Conservation (phyloP, 305 asterid genomes). For the Rubia tinctorum region DNA sequence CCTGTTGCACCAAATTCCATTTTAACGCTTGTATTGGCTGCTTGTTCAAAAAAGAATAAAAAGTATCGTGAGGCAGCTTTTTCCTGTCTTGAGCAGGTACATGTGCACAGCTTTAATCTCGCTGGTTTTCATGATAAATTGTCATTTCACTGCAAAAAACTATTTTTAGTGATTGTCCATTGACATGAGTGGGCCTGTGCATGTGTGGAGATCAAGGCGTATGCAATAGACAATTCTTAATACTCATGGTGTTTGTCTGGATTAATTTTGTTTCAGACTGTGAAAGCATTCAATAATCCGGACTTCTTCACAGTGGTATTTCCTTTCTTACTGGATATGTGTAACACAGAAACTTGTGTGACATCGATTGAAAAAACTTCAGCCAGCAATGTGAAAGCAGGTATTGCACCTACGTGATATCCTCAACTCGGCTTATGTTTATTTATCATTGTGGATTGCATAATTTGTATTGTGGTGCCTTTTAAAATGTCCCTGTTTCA, state of each 20-base stretch:
- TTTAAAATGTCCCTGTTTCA: neutral
- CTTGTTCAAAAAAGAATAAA: constrained; percentile 71
- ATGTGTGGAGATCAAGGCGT: constrained; percentile 4
- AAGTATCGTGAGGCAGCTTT: constrained; percentile 95
- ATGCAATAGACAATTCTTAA: constrained; percentile 22
- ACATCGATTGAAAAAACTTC: constrained; percentile 41
- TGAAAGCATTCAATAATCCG: constrained; percentile 73
- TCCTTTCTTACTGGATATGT: constrained; percentile 70
- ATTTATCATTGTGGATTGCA: neutral
- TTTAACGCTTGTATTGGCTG: constrained; percentile 65
- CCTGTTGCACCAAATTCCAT: constrained; percentile 70
- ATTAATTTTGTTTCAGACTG: constrained; percentile 44
- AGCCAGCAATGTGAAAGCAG: constrained; percentile 51
- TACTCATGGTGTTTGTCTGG: constrained; percentile 21
- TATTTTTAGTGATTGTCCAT: neutral
- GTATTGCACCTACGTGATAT: constrained; percentile 31
- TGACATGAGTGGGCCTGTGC: neutral
- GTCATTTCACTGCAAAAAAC: neutral
- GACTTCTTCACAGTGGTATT: constrained; percentile 67
- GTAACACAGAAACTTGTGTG: constrained; percentile 40
- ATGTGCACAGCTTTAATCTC: constrained; percentile 8
- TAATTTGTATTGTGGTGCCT: neutral
- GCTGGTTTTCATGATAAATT: neutral
- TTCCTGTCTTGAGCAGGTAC: constrained; percentile 89
- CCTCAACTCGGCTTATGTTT: neutral